Evolutionary conservation across 176 grass and related monocot genomes (phyloP), one percentile per base, ranked within the genome.

Genomic region (Bothriochloa decipiens): DNA sequence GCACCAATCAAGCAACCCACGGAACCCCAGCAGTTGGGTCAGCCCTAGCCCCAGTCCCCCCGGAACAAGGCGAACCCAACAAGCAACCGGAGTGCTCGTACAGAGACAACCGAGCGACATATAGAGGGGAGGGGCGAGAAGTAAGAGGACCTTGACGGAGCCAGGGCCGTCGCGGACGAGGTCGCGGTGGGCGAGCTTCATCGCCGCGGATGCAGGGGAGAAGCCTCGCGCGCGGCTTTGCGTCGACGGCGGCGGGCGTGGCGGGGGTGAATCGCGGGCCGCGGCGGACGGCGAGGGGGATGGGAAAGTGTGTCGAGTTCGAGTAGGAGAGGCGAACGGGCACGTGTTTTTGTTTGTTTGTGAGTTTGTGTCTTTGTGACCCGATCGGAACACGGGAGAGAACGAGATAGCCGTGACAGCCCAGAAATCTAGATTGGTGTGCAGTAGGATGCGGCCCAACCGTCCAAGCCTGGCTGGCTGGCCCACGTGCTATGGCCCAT

Each of bases 161-260:
- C 95, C 95, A 26, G 95, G 92, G n/a, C 92, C 92, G 67, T 91
- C 64, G 64, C 79, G 87, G 70, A 85, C 57, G 43, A 95, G 79
- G 35, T 83, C 42, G 20, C 83, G 85, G 86, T 86, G 83, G 70
- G 87, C 82, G 79, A 95, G 89, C 85, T 93, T 90, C 95, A 98
- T 95, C 25, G 72, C 47, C 14, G 76, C 53, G 18, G 70, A 0
- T 53, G 64, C 40, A 42, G 75, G 79, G 83, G 4, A 18, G 36
- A 76, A 53, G 33, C 33, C 72, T 32, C 10, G 63, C 33, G 16
- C 17, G 72, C 29, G 74, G 70, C 58, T 68, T 13, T 42, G 52
- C 63, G 76, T 23, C 55, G 23, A 3, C 84, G 70, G 68, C 77
- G 50, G 42, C 73, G 49, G 11, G 20, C 16, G 53, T 28, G 50